A percentile compares a stretch with the other conserved stretches of the same genome.
Evolutionary conservation across 2,329 filamentous ascomycete species (phyloP).

Genomic region (Bipolaris sorokiniana): DNA sequence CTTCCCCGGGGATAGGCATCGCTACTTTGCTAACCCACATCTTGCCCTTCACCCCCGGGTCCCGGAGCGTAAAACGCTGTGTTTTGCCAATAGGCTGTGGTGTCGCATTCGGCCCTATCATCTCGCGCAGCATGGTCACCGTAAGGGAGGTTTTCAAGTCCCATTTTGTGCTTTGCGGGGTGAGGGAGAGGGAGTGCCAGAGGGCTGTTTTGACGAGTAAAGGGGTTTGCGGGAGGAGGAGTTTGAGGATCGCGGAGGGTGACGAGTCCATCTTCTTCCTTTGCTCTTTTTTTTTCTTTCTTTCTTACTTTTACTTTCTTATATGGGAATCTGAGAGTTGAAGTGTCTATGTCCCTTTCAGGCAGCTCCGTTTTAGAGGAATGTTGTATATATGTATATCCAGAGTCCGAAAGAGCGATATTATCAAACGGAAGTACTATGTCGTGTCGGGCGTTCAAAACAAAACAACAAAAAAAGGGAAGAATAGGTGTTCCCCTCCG

Average conservation of each 20-base stretch:
- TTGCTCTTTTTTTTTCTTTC: not conserved
- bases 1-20: constrained; percentile 64
- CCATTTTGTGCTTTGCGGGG: constrained; percentile 75
- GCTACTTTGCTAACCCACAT: constrained; percentile 81
- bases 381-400: too few species aligned
- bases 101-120: constrained; percentile 38
- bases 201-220: constrained; percentile 67
- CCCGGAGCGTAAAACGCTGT: constrained; percentile 68
- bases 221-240: constrained; percentile 57
- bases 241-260: constrained; percentile 41
- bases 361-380: too few species aligned
- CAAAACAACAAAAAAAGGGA: too few species aligned
- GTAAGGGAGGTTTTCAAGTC: constrained; percentile 77
- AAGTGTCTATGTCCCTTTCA: too few species aligned
- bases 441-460: too few species aligned
- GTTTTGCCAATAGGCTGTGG: constrained; percentile 37
- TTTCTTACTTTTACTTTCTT: too few species aligned
- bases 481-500: too few species aligned
- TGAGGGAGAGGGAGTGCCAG: constrained; percentile 69
- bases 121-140: constrained; percentile 70
- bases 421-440: too few species aligned
- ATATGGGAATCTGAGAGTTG: too few species aligned
- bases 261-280: constrained; percentile 41
- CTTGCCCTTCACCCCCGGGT: constrained; percentile 73
- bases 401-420: too few species aligned